Conservation (phyloP, 106 monocot species). For the Narthecium ossifragum region DNA sequence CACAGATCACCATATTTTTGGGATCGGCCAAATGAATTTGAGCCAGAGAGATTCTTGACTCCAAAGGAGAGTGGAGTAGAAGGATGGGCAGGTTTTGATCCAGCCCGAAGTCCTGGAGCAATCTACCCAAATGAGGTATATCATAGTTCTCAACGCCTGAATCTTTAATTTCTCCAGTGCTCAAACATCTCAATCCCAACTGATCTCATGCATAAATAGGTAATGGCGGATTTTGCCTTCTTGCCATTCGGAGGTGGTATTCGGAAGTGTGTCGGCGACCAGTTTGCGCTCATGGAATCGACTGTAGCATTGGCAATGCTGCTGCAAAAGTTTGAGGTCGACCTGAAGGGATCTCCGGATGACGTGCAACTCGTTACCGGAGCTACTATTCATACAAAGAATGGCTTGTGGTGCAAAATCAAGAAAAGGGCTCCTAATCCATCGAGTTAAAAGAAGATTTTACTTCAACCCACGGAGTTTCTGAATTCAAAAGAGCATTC, state of each 20-base stretch:
- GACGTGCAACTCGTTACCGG: constrained; percentile 89
- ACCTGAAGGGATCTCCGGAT: constrained; percentile 68
- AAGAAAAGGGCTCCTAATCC: constrained; percentile 49
- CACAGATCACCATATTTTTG: constrained; percentile 94
- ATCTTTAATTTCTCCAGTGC: too few species aligned
- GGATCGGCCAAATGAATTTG: constrained; percentile 85
- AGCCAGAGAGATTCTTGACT: constrained; percentile 84
- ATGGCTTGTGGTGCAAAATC: constrained; percentile 81
- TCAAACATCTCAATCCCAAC: background rate
- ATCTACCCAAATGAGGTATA: constrained; percentile 92
- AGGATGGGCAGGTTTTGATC: constrained; percentile 93
- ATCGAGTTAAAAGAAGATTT: too few species aligned
- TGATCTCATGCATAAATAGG: constrained; percentile 18
- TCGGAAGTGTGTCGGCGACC: constrained; percentile 88
- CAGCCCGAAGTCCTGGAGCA: constrained; percentile 73
- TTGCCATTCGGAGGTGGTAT: constrained; percentile 89
- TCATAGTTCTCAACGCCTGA: too few species aligned
- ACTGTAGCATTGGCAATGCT: constrained; percentile 71
- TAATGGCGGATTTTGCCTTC: constrained; percentile 85
- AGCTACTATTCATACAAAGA: constrained; percentile 90
- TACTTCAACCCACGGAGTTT: too few species aligned
- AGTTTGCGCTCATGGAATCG: constrained; percentile 89
- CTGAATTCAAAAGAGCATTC: too few species aligned
- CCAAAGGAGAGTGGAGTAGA: constrained; percentile 59
- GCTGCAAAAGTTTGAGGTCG: constrained; percentile 77